Evolutionary conservation across 2,329 filamentous ascomycete genomes (phyloP).

Genomic region (Colletotrichum sp.): DNA sequence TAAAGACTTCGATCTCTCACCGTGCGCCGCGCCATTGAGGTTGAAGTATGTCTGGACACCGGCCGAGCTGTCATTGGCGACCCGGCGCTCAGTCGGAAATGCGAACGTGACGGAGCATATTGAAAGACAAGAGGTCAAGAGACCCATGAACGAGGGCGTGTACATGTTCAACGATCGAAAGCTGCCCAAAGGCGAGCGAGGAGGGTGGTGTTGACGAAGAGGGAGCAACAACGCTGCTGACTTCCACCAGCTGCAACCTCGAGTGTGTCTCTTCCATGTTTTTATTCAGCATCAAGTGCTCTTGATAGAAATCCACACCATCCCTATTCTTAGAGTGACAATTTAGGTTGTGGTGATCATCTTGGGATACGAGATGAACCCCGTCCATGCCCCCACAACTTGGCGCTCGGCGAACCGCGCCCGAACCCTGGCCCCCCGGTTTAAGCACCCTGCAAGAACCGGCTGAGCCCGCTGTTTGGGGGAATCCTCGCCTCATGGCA

Average conservation of each 20-base stretch:
- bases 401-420: not conserved
- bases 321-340: conserved; percentile 4
- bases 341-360: not conserved
- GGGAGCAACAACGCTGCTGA: not conserved
- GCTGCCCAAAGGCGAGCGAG: not conserved
- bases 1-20: not conserved
- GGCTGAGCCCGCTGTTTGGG: not conserved
- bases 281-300: not conserved
- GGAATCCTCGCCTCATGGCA: not conserved
- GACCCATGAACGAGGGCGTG: not conserved
- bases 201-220: not conserved
- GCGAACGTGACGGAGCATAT: not conserved
- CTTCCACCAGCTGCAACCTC: not conserved
- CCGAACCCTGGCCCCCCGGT: not conserved
- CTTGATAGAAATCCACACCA: not conserved
- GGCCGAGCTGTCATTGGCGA: not conserved
- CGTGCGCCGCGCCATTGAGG: not conserved
- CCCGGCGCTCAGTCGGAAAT: not conserved
- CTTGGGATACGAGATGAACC: conserved; percentile 11
- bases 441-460: not conserved
- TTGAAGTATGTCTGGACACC: conserved; percentile 1
- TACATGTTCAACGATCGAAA: not conserved
- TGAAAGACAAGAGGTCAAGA: conserved; percentile 6
- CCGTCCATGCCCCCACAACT: conserved; percentile 6
- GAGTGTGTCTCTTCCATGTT: not conserved